Evolutionary conservation across 306 rosid genomes (phyloP), one percentile per base, ranked within the genome.

Genomic region (Cucumis melo): DNA sequence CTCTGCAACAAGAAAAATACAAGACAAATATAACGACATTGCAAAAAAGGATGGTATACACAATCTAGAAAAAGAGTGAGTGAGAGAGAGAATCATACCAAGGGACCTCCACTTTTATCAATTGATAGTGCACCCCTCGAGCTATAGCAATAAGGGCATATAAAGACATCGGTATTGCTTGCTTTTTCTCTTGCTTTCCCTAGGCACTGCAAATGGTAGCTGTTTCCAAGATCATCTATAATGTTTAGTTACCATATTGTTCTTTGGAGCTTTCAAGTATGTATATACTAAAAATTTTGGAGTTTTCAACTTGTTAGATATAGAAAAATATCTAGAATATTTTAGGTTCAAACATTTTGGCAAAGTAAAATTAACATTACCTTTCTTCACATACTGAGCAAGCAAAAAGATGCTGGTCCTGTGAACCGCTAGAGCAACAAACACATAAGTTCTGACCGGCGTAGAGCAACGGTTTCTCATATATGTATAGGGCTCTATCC

Each of bases 371-470:
- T 80, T 82, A 75, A 78, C 78, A 81, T 90, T 91, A 91, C 97
- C 98, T 55, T 83, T 87, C 86, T 89, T 86, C 83, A 86, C 98
- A 94, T 53, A 83, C 78, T 63, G 92, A 87, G 80, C 97, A 94
- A 76, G 86, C 73, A 81, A 88, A 82, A 79, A 82, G 79, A 50
- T 82, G 89, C 77, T 77, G 86, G 74, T 87, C 87, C 78, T 56
- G 79, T 41, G 77, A 80, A 74, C 80, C 86, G 61, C 42, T 65
- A 72, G 83, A 85, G 84, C 98, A 90, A 84, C 80, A 85, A 53
- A 73, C 78, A 81, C 88, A 86, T 38, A 59, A 59, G 68, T 86
- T 82, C 73, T 50, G 79, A 21, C 80, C 91, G 72, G 80, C 78
- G 60, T 34, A 67, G 74, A 65, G 85, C 80, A 78, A 81, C 75